phyloP scores from a whole-genome alignment of 805 yeast species.

The Candida awuae region DNA sequence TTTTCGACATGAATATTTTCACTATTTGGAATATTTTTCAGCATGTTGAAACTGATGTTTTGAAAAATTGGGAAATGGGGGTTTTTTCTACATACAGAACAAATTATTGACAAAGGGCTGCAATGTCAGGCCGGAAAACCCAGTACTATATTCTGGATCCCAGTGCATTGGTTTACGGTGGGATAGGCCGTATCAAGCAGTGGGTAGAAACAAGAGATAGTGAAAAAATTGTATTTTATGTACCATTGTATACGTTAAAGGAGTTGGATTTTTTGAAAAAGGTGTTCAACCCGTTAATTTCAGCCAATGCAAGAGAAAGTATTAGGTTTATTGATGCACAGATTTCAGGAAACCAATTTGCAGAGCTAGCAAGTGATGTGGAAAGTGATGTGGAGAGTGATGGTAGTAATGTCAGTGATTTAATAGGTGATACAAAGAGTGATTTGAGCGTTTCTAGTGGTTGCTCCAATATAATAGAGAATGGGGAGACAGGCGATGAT shows the following conservation, averaged over 20 bases:
- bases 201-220: constrained; percentile 35
- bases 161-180: constrained; percentile 53
- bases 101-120: too few species aligned
- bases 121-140: too few species aligned
- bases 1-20: too few species aligned
- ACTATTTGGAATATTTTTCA: too few species aligned
- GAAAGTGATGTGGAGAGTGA: constrained; percentile 7
- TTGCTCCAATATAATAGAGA: neutral
- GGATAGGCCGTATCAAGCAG: constrained; percentile 56
- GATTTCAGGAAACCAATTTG: constrained; percentile 9
- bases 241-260: constrained; percentile 50
- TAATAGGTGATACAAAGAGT: neutral
- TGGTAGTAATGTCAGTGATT: constrained; percentile 10
- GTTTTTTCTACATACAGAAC: too few species aligned
- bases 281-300: constrained; percentile 43
- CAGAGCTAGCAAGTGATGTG: constrained; percentile 4
- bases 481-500: neutral
- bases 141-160: constrained; percentile 60
- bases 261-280: constrained; percentile 53
- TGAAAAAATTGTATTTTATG: constrained; percentile 31
- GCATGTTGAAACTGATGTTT: too few species aligned
- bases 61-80: too few species aligned
- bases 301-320: constrained; percentile 60
- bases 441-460: constrained; percentile 6
- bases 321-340: constrained; percentile 47